These are phyloP conservation scores for Laetiporus sulphureus DNA, from an alignment of 1,284 basidiomycete species.

Conservation along the genomic window DNA sequence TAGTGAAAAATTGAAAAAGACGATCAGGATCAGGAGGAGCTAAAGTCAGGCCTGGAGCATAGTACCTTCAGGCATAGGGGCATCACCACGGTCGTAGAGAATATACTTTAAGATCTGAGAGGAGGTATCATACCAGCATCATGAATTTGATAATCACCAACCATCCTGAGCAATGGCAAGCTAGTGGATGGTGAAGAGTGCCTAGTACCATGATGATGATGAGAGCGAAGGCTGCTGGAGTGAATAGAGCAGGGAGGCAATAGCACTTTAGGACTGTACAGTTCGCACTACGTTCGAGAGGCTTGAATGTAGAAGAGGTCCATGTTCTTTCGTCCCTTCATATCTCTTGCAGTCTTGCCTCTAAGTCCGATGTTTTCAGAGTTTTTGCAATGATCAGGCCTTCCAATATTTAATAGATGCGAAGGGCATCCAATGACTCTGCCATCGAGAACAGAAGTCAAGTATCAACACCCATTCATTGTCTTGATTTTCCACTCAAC, in stretches of 20 bases:
- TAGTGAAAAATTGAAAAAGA: too few species aligned
- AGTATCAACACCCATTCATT: conserved; percentile 28
- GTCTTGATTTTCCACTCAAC: conserved; percentile 5
- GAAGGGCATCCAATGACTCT: not conserved
- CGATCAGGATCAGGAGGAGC: too few species aligned
- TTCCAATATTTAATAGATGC: not conserved
- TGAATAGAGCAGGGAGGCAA: not conserved
- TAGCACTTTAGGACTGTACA: not conserved
- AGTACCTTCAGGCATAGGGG: not conserved
- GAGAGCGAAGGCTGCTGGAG: not conserved
- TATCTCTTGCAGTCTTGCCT: not conserved
- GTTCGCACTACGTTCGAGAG: not conserved
- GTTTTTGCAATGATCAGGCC: not conserved
- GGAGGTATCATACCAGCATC: not conserved
- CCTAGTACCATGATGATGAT: not conserved
- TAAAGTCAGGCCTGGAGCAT: too few species aligned
- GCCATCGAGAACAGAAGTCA: conserved; percentile 21
- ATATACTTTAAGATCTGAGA: not conserved
- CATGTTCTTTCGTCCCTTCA: not conserved
- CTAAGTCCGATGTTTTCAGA: not conserved
- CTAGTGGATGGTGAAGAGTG: not conserved
- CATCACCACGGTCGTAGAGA: not conserved
- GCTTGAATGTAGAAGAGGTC: not conserved
- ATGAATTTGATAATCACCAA: not conserved
- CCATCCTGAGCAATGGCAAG: not conserved